A percentile compares a stretch with the other conserved stretches of the same genome.
Conservation (phyloP, 1,139 yeast genomes). For the Nadsonia commutata region DNA sequence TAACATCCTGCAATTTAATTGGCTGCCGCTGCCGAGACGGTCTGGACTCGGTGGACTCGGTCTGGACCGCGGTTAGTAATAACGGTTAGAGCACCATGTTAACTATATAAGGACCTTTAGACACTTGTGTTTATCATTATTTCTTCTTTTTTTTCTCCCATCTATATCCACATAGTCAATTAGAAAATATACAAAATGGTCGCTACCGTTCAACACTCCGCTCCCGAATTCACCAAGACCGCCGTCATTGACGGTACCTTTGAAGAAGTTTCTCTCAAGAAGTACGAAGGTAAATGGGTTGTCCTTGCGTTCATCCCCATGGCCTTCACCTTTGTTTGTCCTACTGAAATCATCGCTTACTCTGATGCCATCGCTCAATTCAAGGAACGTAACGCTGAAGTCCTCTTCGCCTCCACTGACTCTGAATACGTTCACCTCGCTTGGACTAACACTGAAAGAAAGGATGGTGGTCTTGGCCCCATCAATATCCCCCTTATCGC, state of each 20-base stretch:
- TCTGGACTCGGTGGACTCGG: no score
- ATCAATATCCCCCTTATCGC: conserved; percentile 88
- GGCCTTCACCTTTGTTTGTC: conserved; percentile 98
- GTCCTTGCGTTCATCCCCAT: conserved; percentile 91
- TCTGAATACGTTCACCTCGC: conserved; percentile 95
- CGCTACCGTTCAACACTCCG: conserved; percentile 83
- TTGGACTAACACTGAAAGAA: conserved; percentile 93
- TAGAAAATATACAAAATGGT: conserved; percentile 39
- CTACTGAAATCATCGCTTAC: conserved; percentile 97
- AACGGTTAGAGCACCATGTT: no score
- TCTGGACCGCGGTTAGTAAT: no score
- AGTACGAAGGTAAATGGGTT: conserved; percentile 97
- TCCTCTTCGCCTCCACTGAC: conserved; percentile 93
- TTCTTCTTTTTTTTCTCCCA: no score
- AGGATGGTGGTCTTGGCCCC: conserved; percentile 97
- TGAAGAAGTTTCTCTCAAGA: conserved; percentile 86
- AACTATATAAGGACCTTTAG: no score
- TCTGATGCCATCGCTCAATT: conserved; percentile 88
- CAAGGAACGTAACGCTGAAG: conserved; percentile 73
- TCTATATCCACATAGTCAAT: background rate
- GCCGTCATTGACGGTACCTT: conserved; percentile 94
- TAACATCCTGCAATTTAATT: no score
- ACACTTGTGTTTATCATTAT: no score
- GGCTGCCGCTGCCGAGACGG: no score
- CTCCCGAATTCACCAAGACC: conserved; percentile 89